Percentiles rank a stretch among this genome's conserved stretches.
Conservation (phyloP, 2,329 filamentous ascomycete genomes). For the Alternaria brassicae region DNA sequence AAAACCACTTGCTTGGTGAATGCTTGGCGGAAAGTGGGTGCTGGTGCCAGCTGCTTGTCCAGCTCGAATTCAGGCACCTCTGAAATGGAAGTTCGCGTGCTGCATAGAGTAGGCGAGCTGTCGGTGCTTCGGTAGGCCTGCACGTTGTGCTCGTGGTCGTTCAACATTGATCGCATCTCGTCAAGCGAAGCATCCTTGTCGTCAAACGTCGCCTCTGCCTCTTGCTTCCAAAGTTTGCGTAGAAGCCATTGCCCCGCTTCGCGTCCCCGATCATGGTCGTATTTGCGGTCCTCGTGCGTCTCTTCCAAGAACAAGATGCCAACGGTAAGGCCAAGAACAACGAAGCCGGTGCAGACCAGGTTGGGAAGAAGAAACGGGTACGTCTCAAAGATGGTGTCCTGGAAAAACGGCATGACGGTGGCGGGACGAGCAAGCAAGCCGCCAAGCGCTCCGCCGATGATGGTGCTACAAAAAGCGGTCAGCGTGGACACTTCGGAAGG, state of each 20-base stretch:
- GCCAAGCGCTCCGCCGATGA: constrained; percentile 89
- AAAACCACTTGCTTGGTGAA: constrained; percentile 87
- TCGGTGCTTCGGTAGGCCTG: constrained; percentile 67
- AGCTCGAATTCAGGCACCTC: constrained; percentile 46
- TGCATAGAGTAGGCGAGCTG: constrained; percentile 60
- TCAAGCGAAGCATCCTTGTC: constrained; percentile 60
- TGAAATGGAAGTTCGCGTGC: constrained; percentile 41
- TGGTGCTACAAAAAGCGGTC: constrained; percentile 67
- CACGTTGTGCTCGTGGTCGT: constrained; percentile 56
- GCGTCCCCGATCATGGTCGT: constrained; percentile 75
- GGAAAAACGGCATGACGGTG: constrained; percentile 80
- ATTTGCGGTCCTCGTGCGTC: constrained; percentile 84
- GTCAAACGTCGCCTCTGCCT: constrained; percentile 40
- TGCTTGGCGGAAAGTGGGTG: constrained; percentile 58
- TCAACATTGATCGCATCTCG: constrained; percentile 68
- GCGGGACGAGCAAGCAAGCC: constrained; percentile 89
- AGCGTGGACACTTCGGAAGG: constrained; percentile 23
- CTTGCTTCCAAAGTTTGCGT: constrained; percentile 41
- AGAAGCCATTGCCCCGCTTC: constrained; percentile 77
- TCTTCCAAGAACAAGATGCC: constrained; percentile 91
- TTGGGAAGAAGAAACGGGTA: constrained; percentile 94
- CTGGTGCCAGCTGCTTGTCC: constrained; percentile 34
- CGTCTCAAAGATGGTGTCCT: constrained; percentile 78
- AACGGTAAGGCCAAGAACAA: constrained; percentile 75
- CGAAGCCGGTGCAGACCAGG: constrained; percentile 82